phyloP scores from a whole-genome alignment of 1,139 yeast genomes.

The Meyerozyma elateridarum region DNA sequence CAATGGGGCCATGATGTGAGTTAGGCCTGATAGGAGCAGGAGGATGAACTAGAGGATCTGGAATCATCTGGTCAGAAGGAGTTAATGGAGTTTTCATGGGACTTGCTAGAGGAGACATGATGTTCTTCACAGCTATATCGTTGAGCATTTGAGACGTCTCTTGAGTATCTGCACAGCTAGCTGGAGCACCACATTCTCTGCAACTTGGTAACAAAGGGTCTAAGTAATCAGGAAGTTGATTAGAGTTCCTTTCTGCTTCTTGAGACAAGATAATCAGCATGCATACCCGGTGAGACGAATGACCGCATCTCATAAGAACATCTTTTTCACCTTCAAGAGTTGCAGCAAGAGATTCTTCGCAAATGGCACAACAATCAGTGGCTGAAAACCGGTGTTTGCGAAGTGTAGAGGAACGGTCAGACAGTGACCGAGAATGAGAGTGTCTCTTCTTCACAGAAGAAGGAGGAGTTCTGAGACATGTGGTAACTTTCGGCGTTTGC shows the following conservation, averaged over 20 bases:
- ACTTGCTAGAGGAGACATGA: conserved; percentile 1
- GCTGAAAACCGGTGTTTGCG: too few relatives aligned
- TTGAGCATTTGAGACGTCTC: conserved; percentile 1
- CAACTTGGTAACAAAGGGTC: conserved; percentile 9
- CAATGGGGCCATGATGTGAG: not conserved
- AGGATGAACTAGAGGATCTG: conserved; percentile 19
- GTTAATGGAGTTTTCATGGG: conserved; percentile 17
- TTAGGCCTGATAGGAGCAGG: conserved; percentile 6
- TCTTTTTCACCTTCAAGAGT: conserved; percentile 19
- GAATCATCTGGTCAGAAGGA: conserved; percentile 23
- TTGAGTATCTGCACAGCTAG: conserved; percentile 9
- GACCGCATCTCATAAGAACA: conserved; percentile 25
- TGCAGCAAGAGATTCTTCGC: conserved; percentile 20
- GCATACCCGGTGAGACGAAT: conserved; percentile 29
- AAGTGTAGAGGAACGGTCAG: not conserved
- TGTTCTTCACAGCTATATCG: conserved; percentile 1
- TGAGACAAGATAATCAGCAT: conserved; percentile 13
- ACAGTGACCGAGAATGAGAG: conserved; percentile 4
- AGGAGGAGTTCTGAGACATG: conserved; percentile 3
- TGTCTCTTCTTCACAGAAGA: conserved; percentile 4
- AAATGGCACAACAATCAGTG: conserved; percentile 21
- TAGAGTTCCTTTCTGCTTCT: not conserved
- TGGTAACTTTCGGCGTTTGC: not conserved
- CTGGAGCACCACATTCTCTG: conserved; percentile 11
- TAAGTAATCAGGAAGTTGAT: conserved; percentile 9